Conservation (phyloP, 2,329 filamentous ascomycete genomes). For the Pyricularia sp. region DNA sequence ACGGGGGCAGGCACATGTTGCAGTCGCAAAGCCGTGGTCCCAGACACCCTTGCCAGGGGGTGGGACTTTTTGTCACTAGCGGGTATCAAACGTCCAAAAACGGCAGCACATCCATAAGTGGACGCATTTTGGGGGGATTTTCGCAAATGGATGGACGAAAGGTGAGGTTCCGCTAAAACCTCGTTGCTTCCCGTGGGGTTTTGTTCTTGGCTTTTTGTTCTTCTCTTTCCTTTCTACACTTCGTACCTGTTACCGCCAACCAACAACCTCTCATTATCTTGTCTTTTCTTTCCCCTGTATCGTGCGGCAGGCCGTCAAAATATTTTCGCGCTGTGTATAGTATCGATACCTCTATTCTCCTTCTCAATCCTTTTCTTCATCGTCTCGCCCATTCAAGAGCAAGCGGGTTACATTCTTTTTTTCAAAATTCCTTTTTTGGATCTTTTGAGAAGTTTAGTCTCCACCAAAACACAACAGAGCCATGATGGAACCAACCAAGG, state of each 20-base stretch:
- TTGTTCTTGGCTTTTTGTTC: background rate
- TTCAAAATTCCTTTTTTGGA: too few species aligned
- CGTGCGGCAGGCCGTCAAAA: background rate
- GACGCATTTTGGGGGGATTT: background rate
- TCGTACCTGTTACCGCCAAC: background rate
- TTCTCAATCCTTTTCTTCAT: background rate
- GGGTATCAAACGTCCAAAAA: background rate
- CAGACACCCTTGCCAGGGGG: too few species aligned
- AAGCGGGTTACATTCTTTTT: background rate
- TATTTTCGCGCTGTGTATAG: background rate
- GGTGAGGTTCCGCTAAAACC: background rate
- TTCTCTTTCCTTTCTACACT: background rate
- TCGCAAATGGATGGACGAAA: background rate
- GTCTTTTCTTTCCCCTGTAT: background rate
- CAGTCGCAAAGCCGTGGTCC: background rate
- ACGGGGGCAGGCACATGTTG: too few species aligned
- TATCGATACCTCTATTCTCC: background rate
- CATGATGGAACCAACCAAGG: slow-evolving; percentile 5
- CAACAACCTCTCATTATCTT: background rate
- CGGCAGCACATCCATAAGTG: background rate
- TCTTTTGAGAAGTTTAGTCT: background rate
- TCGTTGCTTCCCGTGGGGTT: background rate
- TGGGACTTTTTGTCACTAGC: background rate
- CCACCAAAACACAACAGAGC: background rate
- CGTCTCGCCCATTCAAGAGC: background rate